These are phyloP conservation scores for Cryptococcus sp. DNA, from an alignment of 1,284 basidiomycete species.

Conservation along the genomic window DNA sequence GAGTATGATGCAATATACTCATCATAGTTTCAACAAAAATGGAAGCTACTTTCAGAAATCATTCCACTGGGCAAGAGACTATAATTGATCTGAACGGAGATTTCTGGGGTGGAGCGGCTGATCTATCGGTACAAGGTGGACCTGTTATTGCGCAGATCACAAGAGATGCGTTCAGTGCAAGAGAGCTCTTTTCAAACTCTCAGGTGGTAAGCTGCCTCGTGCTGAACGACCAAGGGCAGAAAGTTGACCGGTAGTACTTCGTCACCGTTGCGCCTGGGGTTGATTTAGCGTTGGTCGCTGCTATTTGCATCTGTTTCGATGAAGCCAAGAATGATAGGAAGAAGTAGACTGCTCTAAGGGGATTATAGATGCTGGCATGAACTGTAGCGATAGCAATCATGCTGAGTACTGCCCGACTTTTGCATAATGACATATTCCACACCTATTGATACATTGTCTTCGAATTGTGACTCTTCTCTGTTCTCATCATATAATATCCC, in stretches of 20 bases:
- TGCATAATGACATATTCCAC: too few relatives aligned
- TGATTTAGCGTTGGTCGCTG: constrained; percentile 48
- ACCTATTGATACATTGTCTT: too few relatives aligned
- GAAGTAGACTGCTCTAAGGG: constrained; percentile 1
- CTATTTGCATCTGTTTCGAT: constrained; percentile 49
- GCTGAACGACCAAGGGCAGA: background rate
- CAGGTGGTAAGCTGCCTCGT: constrained; percentile 35
- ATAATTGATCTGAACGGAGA: constrained; percentile 35
- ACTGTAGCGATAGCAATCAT: background rate
- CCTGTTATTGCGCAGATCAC: constrained; percentile 39
- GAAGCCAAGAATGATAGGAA: constrained; percentile 40
- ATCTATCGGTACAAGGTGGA: constrained; percentile 29
- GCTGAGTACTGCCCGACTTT: background rate
- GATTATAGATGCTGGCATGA: background rate
- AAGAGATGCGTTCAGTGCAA: constrained; percentile 30
- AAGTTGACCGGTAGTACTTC: constrained; percentile 31
- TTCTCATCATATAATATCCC: too few relatives aligned
- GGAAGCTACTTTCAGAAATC: constrained; percentile 35
- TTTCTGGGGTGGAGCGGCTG: constrained; percentile 38
- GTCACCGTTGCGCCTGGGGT: constrained; percentile 48
- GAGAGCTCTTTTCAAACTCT: constrained; percentile 34
- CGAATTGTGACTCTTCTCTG: background rate
- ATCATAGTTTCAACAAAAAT: constrained; percentile 39
- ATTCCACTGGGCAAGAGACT: constrained; percentile 18
- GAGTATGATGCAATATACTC: background rate